Evolutionary conservation across 768 basidiomycete genomes (phyloP).

Genomic region (Lactarius quietus): DNA sequence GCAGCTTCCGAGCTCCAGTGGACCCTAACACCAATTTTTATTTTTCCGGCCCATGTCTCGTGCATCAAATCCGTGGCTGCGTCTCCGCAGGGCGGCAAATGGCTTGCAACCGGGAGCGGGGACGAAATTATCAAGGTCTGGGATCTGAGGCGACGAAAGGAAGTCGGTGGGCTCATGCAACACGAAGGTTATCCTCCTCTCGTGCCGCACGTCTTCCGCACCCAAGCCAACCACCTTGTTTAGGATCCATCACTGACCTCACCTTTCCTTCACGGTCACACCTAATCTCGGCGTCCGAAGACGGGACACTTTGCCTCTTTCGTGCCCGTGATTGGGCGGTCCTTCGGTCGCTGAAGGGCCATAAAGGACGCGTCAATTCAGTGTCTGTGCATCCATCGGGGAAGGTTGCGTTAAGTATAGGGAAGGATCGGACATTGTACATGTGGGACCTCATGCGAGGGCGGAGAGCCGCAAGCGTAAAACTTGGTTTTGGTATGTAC

Average conservation of each 20-base stretch:
- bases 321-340: slow-evolving; percentile 92
- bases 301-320: slow-evolving; percentile 88
- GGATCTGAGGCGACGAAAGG: slow-evolving; percentile 88
- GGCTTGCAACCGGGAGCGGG: slow-evolving; percentile 93
- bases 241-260: slow-evolving; percentile 90
- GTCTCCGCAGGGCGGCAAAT: slow-evolving; percentile 87
- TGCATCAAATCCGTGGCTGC: slow-evolving; percentile 89
- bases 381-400: slow-evolving; percentile 92
- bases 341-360: slow-evolving; percentile 83
- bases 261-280: slow-evolving; percentile 86
- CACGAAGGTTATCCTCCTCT: slow-evolving; percentile 65
- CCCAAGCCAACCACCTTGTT: not conserved
- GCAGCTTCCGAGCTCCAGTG: slow-evolving; percentile 32
- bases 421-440: slow-evolving; percentile 80
- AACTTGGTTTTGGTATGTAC: slow-evolving; percentile 76
- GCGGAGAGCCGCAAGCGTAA: slow-evolving; percentile 82
- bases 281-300: slow-evolving; percentile 88
- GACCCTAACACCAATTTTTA: slow-evolving; percentile 76
- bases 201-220: slow-evolving; percentile 1
- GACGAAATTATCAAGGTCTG: slow-evolving; percentile 97
- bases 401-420: slow-evolving; percentile 87
- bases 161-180: slow-evolving; percentile 92
- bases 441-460: slow-evolving; percentile 99
- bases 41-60: slow-evolving; percentile 95
- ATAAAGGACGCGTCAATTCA: slow-evolving; percentile 88